Evolutionary conservation across 2,329 filamentous ascomycete genomes (phyloP), one percentile per base, ranked within the genome.

Genomic region (Cordyceps cicadae): DNA sequence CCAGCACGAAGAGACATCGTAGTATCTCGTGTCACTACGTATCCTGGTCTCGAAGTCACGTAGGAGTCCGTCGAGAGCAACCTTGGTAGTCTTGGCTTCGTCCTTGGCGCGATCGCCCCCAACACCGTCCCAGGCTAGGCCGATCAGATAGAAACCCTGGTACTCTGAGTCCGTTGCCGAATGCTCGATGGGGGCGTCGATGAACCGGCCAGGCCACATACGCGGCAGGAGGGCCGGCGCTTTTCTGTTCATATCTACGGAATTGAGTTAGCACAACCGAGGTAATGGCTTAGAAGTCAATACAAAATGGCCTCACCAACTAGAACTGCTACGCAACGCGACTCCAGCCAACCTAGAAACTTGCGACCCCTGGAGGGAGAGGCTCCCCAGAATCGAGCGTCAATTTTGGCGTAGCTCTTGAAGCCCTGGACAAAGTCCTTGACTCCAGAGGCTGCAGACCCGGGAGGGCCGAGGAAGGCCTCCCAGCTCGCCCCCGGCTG

Each of bases 321-420:
- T 21, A 88, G 76, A 39, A 88, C 72, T 62, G 76, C 73, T 2
- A 84, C 76, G 59, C 80, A 84, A 59, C 81, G 77, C 8, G 83
- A 86, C 66, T 88, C 85, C 2, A 88, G 70, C 85, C 85, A 88
- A 12, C 83, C 82, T 0, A 87, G 72, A 53, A 87, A 78, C 14
- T 76, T 73, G 21, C 79, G 80, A 1, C 83, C 82, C 59, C 79
- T 82, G 1, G 77, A 72, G 1, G 78, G 71, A 2, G 83, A 83
- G 7, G 79, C 71, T 1, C 84, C 85, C 86, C 86, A 89, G 70
- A 86, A 88, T 52, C 86, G 83, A 1, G 83, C 76, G 61, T 86
- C 81, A 56, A 89, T 78, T 66, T 81, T 83, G 61, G 85, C 71
- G 66, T 85, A 89, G 57, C 73, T 80, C 59, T 75, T 78, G 68